A percentile compares a stretch with the other conserved stretches of the same genome.
phyloP scores from a whole-genome alignment of 2,329 filamentous ascomycete genomes.

The Cercospora canescens region DNA sequence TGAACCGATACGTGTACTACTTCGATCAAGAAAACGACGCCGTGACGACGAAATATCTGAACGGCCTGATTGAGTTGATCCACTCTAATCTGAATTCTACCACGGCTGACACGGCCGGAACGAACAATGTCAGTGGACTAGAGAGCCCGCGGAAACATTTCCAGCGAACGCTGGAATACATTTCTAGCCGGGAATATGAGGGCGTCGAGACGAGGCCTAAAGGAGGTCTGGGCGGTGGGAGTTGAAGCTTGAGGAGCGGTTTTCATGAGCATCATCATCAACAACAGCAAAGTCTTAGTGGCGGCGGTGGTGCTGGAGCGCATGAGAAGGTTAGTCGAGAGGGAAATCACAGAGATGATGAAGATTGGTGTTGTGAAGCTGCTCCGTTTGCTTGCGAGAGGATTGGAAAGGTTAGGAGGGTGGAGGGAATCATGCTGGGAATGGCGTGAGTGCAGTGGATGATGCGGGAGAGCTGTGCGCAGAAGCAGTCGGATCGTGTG shows the following conservation, averaged over 20 bases:
- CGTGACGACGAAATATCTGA: conserved; percentile 96
- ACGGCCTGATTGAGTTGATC: conserved; percentile 96
- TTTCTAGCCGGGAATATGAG: conserved; percentile 87
- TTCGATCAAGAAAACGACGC: conserved; percentile 99
- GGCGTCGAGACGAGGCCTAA: conserved; percentile 72
- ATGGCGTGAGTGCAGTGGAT: neutral
- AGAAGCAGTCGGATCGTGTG: neutral
- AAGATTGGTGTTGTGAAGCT: conserved; percentile 1
- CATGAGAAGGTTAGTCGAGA: neutral
- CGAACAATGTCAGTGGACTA: conserved; percentile 77
- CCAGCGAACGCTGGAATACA: conserved; percentile 91
- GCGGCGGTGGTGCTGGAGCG: neutral
- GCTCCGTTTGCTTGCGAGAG: conserved; percentile 1
- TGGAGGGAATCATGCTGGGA: neutral
- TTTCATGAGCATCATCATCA: neutral
- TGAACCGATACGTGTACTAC: conserved; percentile 98
- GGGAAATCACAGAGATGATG: neutral
- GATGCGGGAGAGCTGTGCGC: neutral
- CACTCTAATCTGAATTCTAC: conserved; percentile 84
- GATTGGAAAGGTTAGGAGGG: conserved; percentile 2
- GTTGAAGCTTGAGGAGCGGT: conserved; percentile 8
- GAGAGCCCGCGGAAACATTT: conserved; percentile 94
- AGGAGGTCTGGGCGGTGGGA: neutral
- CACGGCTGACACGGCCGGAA: conserved; percentile 37
- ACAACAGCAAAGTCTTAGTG: neutral